phyloP scores from a whole-genome alignment of 2,329 filamentous ascomycete genomes.

The Colletotrichum sp. region DNA sequence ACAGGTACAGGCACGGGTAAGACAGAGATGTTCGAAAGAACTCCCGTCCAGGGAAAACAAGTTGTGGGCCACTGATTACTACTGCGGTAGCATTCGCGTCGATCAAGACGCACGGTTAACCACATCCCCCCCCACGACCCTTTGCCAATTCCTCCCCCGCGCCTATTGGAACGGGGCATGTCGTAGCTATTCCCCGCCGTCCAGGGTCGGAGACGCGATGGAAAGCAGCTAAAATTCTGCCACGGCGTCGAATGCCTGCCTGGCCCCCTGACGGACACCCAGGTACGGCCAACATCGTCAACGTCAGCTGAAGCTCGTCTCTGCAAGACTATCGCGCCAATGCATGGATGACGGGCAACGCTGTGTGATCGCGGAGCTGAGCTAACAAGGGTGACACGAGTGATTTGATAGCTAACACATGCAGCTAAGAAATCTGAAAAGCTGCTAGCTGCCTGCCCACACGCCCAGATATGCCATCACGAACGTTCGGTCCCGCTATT shows the following conservation, averaged over 20 bases:
- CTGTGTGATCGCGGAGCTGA: neutral
- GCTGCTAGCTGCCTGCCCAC: neutral
- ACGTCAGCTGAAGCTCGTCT: neutral
- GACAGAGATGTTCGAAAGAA: neutral
- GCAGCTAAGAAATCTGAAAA: neutral
- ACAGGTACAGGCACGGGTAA: neutral
- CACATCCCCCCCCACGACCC: neutral
- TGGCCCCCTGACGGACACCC: neutral
- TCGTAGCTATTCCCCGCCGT: neutral
- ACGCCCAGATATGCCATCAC: neutral
- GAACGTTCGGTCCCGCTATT: neutral
- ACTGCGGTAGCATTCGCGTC: neutral
- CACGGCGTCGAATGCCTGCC: neutral
- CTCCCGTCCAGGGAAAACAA: neutral
- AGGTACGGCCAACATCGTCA: neutral
- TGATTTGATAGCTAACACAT: neutral
- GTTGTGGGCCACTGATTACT: neutral
- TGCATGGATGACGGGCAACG: neutral
- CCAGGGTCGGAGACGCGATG: neutral
- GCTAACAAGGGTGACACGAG: neutral
- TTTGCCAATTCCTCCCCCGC: neutral
- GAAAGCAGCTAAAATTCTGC: neutral
- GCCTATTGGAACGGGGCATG: conserved; percentile 4
- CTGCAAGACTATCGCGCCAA: neutral
- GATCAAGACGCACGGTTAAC: conserved; percentile 9